These are phyloP conservation scores for Vaccinium corymbosum DNA, from an alignment of 148 eudicot species.

Conservation along the genomic window DNA sequence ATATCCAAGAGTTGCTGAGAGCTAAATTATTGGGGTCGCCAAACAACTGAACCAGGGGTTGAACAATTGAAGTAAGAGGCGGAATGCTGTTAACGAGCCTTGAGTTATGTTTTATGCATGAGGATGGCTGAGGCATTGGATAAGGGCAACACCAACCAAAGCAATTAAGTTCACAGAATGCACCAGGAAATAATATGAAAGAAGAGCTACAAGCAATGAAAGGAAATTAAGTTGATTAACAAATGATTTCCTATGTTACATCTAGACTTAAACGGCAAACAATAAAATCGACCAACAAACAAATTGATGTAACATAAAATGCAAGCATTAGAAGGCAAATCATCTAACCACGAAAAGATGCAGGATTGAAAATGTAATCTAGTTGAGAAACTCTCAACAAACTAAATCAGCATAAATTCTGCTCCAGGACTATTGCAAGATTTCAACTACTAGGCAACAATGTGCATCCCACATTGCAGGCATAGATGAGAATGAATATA, in stretches of 20 bases:
- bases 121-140: not conserved
- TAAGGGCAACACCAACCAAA: not conserved
- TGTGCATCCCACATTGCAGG: not conserved
- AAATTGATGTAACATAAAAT: not conserved
- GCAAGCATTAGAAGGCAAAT: not conserved
- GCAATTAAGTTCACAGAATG: not conserved
- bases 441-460: not conserved
- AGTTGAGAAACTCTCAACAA: constrained; percentile 10
- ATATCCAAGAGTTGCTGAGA: not conserved
- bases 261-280: not conserved
- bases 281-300: not conserved
- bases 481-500: not conserved
- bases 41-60: not conserved
- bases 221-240: not conserved
- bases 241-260: not conserved
- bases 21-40: not conserved
- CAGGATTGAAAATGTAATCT: not conserved
- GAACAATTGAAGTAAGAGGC: not conserved
- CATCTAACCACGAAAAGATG: not conserved
- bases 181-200: not conserved
- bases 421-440: not conserved
- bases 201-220: not conserved
- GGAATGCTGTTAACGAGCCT: not conserved
- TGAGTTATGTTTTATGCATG: not conserved
- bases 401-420: not conserved